Evolutionary conservation across 768 basidiomycete species (phyloP), one percentile per base, ranked within the genome.

Genomic region (Pisolithus albus): DNA sequence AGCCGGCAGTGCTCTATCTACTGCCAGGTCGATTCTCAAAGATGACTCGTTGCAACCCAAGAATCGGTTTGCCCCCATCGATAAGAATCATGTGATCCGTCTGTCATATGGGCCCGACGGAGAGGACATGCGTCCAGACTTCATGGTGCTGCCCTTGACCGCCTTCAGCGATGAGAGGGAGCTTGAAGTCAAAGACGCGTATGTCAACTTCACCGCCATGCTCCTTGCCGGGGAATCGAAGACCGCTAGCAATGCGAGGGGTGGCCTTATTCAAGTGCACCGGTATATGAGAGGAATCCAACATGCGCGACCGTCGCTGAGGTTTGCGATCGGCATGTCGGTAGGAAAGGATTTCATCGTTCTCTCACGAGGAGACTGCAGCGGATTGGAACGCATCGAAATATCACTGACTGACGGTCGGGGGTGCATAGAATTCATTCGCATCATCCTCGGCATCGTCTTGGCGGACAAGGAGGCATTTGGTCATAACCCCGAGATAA

Each of bases 341-440:
- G 37, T 30, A 1, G 32, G 45, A 2, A 23, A 13, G 1, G 11
- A 52, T n/a, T n/a, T 40, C 10, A 46, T 47, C 10, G 24, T 2
- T 39, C 46, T 52, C 18, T 18, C 47, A 24, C 51, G 46, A 8
- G 51, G 15, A 34, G 51, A 52, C 30, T 34, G 15, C 26, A 47
- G 46, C 41, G 51, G 51, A 7, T 15, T 41, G 6, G 51, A 52
- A n/a, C 39, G 38, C 5, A 26, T 39, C 38, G 19, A 47, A 15
- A 38, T 52, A 38, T 19, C 26, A 9, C 46, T 52, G 10, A n/a
- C 26, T 2, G 18, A n/a, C n/a, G n/a, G n/a, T n/a, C n/a, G n/a
- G n/a, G n/a, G n/a, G n/a, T n/a, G n/a, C n/a, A n/a, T n/a, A n/a
- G 51, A 52, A 9, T 52, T 52, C 15, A 23, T 52, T 21, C 50